A percentile compares a stretch with the other conserved stretches of the same genome.
Conservation (phyloP, 441 rosid species). For the Gossypium trilobum region DNA sequence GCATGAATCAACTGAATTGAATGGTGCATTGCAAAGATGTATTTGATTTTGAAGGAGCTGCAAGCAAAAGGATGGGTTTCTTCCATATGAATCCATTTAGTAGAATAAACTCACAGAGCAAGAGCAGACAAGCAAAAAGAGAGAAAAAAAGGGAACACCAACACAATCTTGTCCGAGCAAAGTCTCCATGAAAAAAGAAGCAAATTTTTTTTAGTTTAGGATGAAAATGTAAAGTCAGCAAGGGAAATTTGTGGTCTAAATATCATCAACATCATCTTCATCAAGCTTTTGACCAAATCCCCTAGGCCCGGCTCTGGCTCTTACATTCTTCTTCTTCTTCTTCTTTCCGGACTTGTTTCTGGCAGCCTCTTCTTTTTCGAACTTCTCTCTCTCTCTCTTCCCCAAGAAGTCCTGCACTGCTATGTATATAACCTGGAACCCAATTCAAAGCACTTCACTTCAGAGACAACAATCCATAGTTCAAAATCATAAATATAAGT, state of each 20-base stretch:
- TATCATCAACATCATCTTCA: constrained; percentile 20
- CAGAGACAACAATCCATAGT: neutral
- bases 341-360: constrained; percentile 52
- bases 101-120: neutral
- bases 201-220: neutral
- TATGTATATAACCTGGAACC: constrained; percentile 54
- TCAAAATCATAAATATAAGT: neutral
- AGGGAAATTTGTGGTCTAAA: neutral
- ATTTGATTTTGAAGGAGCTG: no score
- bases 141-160: neutral
- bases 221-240: neutral
- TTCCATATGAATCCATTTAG: neutral
- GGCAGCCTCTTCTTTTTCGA: constrained; percentile 59
- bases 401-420: constrained; percentile 64
- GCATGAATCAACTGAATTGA: no score
- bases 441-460: neutral
- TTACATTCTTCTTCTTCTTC: constrained; percentile 41
- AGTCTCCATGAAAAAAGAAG: neutral
- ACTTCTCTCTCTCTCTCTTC: constrained; percentile 67
- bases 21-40: no score
- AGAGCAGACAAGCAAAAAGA: neutral
- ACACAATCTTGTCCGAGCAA: neutral
- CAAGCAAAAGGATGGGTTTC: neutral
- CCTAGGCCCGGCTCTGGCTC: constrained; percentile 56
- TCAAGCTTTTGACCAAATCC: constrained; percentile 72